Percentiles rank a stretch among this genome's conserved stretches.
Evolutionary conservation across 306 rosid species (phyloP).

Genomic region (Castanea crenata): DNA sequence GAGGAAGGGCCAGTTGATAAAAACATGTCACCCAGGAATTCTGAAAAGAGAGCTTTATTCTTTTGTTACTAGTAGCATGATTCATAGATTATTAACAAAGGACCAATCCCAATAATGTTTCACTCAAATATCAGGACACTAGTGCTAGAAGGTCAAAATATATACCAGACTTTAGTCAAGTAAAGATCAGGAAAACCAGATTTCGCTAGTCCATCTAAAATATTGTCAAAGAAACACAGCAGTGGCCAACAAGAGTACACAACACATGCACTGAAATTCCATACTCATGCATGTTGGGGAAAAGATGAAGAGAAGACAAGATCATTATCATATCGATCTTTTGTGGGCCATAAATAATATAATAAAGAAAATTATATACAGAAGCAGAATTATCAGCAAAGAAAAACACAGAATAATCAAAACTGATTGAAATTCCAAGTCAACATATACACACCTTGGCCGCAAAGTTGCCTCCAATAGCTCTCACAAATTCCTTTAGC

Average conservation of each 20-base stretch:
- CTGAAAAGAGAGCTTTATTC: neutral
- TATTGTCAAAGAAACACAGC: no score
- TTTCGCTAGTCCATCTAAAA: no score
- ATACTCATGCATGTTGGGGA: neutral
- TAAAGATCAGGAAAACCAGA: no score
- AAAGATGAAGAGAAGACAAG: neutral
- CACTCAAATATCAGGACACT: neutral
- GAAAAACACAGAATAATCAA: neutral
- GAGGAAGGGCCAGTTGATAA: neutral
- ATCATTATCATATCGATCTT: no score
- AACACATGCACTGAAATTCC: no score
- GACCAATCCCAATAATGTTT: neutral
- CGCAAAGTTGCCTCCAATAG: constrained; percentile 86
- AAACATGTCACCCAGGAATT: neutral
- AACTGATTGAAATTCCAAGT: constrained; percentile 12
- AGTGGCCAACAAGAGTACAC: no score
- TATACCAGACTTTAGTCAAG: neutral
- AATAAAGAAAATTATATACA: no score
- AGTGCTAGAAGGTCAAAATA: neutral
- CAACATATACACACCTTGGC: constrained; percentile 68
- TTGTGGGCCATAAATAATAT: no score
- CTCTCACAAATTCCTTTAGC: constrained; percentile 77
- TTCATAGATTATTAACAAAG: neutral
- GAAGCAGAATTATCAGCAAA: neutral
- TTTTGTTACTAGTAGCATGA: neutral